Conservation (phyloP, 2,329 filamentous ascomycete genomes). For the Calycina herbarum region DNA sequence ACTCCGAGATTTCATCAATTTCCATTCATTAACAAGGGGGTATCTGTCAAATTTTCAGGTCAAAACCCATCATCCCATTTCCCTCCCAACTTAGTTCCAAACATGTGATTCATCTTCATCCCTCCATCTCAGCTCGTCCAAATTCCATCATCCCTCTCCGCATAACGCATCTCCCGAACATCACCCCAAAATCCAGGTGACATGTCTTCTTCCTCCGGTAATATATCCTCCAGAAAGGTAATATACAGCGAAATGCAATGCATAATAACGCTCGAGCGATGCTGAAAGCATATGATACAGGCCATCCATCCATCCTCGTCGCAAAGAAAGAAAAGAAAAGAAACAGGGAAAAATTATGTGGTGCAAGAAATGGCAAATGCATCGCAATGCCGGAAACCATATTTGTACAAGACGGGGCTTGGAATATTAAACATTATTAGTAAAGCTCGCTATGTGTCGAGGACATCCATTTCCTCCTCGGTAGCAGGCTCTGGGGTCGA, state of each 20-base stretch:
- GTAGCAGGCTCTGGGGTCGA: slow-evolving; percentile 38
- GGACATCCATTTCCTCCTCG: slow-evolving; percentile 37
- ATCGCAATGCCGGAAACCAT: not conserved
- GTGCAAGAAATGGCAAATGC: not conserved
- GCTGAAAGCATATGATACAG: not conserved
- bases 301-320: not conserved
- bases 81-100: not conserved
- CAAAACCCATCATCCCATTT: not conserved
- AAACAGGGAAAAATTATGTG: not conserved
- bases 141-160: not conserved
- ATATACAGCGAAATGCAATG: not conserved
- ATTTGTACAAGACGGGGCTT: slow-evolving; percentile 23
- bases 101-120: not conserved
- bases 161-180: not conserved
- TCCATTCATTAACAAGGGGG: not conserved
- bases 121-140: not conserved
- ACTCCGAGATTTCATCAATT: not conserved
- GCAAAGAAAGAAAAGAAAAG: not conserved
- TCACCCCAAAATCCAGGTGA: not conserved
- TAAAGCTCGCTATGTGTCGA: slow-evolving; percentile 28
- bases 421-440: slow-evolving; percentile 23
- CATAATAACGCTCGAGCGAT: not conserved
- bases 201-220: not conserved
- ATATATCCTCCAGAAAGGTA: not conserved
- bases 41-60: not conserved